These are phyloP conservation scores for Candida coquimbonensis DNA, from an alignment of 805 yeast genomes.

Conservation along the genomic window DNA sequence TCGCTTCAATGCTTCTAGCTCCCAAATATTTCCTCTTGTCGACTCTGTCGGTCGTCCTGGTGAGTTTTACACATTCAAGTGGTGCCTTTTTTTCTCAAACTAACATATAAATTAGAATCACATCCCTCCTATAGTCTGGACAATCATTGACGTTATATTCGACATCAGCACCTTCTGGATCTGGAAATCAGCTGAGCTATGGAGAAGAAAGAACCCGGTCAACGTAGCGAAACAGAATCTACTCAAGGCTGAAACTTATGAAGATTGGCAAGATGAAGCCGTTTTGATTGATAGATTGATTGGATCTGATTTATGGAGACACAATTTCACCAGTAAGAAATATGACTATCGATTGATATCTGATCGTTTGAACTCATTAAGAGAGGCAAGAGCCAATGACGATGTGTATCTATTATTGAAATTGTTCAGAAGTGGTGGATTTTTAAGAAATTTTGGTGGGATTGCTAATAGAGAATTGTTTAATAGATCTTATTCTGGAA, in stretches of 20 bases:
- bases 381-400: constrained; percentile 47
- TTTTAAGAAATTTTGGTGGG: constrained; percentile 87
- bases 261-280: constrained; percentile 63
- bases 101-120: constrained; percentile 22
- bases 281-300: constrained; percentile 41
- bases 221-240: constrained; percentile 42
- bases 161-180: constrained; percentile 39
- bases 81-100: not conserved
- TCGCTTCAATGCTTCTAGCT: constrained; percentile 5
- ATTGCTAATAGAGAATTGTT: constrained; percentile 74
- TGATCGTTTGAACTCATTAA: constrained; percentile 58
- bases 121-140: constrained; percentile 36
- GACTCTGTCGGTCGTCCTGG: constrained; percentile 12
- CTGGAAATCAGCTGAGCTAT: constrained; percentile 18
- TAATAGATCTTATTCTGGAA: constrained; percentile 79
- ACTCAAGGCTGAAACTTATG: constrained; percentile 47
- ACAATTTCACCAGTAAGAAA: constrained; percentile 70
- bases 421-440: constrained; percentile 66
- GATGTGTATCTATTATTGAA: constrained; percentile 58
- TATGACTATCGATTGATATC: constrained; percentile 82
- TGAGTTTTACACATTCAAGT: constrained; percentile 5
- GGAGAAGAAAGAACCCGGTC: constrained; percentile 34
- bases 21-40: constrained; percentile 12
- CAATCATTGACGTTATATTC: constrained; percentile 30
- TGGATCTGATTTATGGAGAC: constrained; percentile 64